Evolutionary conservation across 257 asterid species (phyloP).

Genomic region (Striga asiatica): DNA sequence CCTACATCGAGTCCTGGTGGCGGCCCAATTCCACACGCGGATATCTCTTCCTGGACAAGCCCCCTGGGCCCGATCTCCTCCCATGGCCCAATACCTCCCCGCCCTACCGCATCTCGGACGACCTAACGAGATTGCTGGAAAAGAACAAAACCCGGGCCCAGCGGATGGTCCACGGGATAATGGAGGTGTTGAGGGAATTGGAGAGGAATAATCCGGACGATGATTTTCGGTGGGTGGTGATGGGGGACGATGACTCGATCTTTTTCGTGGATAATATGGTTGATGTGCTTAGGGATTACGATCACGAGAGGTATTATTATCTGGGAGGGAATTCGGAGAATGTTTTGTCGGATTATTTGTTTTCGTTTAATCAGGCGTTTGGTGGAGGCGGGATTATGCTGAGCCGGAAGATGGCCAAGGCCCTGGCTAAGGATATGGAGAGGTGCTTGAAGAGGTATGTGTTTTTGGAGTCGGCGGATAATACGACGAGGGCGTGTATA

Average conservation of each 20-base stretch:
- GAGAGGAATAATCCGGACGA: slow-evolving; percentile 21
- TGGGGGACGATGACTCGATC: slow-evolving; percentile 59
- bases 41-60: slow-evolving; percentile 27
- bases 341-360: slow-evolving; percentile 32
- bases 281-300: slow-evolving; percentile 27
- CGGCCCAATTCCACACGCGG: slow-evolving; percentile 43
- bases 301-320: slow-evolving; percentile 39
- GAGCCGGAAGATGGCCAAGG: slow-evolving; percentile 46
- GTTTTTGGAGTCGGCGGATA: slow-evolving; percentile 28
- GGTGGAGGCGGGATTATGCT: slow-evolving; percentile 50
- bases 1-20: slow-evolving; percentile 67
- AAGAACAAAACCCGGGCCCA: slow-evolving; percentile 10
- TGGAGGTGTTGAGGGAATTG: slow-evolving; percentile 27
- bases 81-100: slow-evolving; percentile 57
- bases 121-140: slow-evolving; percentile 14
- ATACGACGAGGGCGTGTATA: slow-evolving; percentile 38
- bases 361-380: slow-evolving; percentile 39
- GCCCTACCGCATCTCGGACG: slow-evolving; percentile 32
- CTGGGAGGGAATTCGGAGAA: slow-evolving; percentile 47
- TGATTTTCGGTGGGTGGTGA: slow-evolving; percentile 40
- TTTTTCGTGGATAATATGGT: slow-evolving; percentile 11
- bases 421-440: slow-evolving; percentile 30
- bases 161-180: slow-evolving; percentile 32
- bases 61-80: slow-evolving; percentile 28
- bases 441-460: slow-evolving; percentile 36